Evolutionary conservation across 805 yeast genomes (phyloP).

Genomic region (Wickerhamiella allomyrinae): DNA sequence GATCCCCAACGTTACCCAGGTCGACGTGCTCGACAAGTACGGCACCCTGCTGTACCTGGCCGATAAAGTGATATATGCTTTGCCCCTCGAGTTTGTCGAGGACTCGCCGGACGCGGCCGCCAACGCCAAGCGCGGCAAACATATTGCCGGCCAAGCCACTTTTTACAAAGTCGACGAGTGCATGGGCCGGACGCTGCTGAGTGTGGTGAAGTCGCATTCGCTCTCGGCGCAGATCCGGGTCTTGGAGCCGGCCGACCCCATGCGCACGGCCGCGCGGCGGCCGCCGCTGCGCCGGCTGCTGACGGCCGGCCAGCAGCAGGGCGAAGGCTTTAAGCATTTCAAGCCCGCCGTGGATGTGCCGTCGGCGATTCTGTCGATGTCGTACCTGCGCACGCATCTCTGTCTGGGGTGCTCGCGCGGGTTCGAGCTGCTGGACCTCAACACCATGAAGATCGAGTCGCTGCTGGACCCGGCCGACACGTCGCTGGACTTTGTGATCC

Average conservation of each 20-base stretch:
- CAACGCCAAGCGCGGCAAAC: constrained; percentile 47
- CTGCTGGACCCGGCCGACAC: constrained; percentile 97
- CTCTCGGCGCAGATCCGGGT: constrained; percentile 64
- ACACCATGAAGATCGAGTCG: constrained; percentile 73
- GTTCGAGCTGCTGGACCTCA: constrained; percentile 82
- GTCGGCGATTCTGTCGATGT: constrained; percentile 83
- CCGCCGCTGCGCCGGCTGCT: constrained; percentile 28
- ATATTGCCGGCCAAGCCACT: constrained; percentile 72
- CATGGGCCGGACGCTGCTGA: constrained; percentile 72
- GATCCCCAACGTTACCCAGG: constrained; percentile 66
- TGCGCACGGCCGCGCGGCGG: constrained; percentile 19
- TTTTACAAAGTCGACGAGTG: constrained; percentile 90
- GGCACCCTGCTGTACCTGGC: constrained; percentile 65
- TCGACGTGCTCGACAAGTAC: constrained; percentile 85
- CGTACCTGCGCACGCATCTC: constrained; percentile 73
- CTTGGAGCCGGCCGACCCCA: constrained; percentile 65
- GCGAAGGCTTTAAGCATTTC: constrained; percentile 52
- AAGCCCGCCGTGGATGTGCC: constrained; percentile 61
- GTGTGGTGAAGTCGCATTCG: constrained; percentile 75
- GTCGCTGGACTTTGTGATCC: constrained; percentile 83
- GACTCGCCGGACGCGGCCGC: constrained; percentile 27
- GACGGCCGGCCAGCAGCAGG: constrained; percentile 23
- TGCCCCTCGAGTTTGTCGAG: constrained; percentile 50
- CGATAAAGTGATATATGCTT: constrained; percentile 68
- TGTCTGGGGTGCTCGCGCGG: constrained; percentile 96